Base-by-base conservation (phyloP, 352 stramenopile genomes). In the Blastocystis sp. region DNA sequence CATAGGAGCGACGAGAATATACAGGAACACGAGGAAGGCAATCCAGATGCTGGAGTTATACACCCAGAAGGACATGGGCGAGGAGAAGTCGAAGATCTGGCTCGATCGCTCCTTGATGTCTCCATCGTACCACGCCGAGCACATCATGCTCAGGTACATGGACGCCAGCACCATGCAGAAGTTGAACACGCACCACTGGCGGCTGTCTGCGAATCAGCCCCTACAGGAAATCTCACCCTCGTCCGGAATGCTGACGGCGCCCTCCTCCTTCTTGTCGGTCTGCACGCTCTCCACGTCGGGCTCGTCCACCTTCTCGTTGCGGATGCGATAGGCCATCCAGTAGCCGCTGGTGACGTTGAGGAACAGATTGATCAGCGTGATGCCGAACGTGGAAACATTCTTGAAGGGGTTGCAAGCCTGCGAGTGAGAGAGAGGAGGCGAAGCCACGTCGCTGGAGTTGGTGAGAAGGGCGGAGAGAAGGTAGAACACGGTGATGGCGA, bases 111-210 rank as follows among this genome's bases (percentile, higher is more conserved):
- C 54, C 1, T 24, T 52, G 38, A 24, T 38, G 38, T 76, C 66
- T 76, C 66, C 66, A 76, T 2, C 54, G 66, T 76, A 76, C 66
- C 66, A 76, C 6, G 66, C 66, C 9, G 66, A 76, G 28, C 28
- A 24, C 10, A 76, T 19, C 66, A 76, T 76, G 4, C 28, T 38
- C 66, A 76, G 28, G 52, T 76, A 76, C 19, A 76, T 10, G 2
- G 66, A 76, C 14, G 66, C 6, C 48, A 76, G 52, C 10, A 48
- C 66, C 66, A 76, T 76, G 66, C 34, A 76, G 34, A 48, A 2
- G 24, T 76, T 14, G 38, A 76, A 76, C 10, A 57, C 3, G 11
- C 28, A 24, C 9, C 28, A 38, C 21, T 76, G 28, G 66, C 28
- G 54, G 21, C 66, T 38, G 21, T 76, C 48, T 57, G 14, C 48